Evolutionary conservation across 2,329 filamentous ascomycete genomes (phyloP).

Genomic region (Epichloe festucae): DNA sequence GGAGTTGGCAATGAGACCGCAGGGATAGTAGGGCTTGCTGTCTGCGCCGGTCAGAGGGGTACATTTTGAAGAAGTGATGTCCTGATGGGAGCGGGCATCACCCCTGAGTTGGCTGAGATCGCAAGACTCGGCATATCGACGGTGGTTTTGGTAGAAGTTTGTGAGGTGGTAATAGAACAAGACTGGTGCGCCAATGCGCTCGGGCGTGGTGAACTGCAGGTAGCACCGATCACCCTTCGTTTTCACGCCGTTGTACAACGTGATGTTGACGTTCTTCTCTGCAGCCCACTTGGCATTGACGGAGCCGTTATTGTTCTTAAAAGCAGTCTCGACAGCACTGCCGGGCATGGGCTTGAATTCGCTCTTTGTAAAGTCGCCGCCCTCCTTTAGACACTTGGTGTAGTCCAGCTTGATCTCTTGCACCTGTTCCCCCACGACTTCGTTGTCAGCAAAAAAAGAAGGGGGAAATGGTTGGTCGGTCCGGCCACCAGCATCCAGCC

Average conservation of each 20-base stretch:
- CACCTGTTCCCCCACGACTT: slow-evolving; percentile 39
- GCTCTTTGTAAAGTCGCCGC: slow-evolving; percentile 27
- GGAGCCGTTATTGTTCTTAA: slow-evolving; percentile 43
- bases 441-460: neutral
- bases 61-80: slow-evolving; percentile 59
- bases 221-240: slow-evolving; percentile 46
- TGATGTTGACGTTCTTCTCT: slow-evolving; percentile 26
- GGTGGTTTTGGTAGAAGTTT: slow-evolving; percentile 98
- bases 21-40: slow-evolving; percentile 75
- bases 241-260: slow-evolving; percentile 23
- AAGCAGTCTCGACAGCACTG: slow-evolving; percentile 51
- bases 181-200: slow-evolving; percentile 68
- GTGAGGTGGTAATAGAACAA: slow-evolving; percentile 91
- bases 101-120: slow-evolving; percentile 72
- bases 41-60: slow-evolving; percentile 51
- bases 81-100: slow-evolving; percentile 41
- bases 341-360: slow-evolving; percentile 38
- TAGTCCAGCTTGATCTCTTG: slow-evolving; percentile 90
- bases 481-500: slow-evolving; percentile 8
- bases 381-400: slow-evolving; percentile 54
- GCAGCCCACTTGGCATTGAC: slow-evolving; percentile 30
- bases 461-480: neutral
- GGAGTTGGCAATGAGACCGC: slow-evolving; percentile 91
- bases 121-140: slow-evolving; percentile 86
- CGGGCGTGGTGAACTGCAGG: slow-evolving; percentile 66